Conservation (phyloP, 129 eudicot species). For the Logfia minima region DNA sequence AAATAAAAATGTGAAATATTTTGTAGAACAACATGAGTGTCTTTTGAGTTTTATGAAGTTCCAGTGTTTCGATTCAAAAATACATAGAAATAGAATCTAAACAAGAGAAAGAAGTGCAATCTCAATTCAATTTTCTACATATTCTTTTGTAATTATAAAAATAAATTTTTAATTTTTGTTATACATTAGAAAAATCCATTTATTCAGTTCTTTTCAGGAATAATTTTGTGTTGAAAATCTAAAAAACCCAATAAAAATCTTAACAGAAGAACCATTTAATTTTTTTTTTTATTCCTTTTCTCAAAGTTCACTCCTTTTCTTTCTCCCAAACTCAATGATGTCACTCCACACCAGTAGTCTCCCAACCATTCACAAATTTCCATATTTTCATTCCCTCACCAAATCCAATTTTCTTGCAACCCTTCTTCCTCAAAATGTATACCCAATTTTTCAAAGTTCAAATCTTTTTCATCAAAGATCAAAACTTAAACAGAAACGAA, state of each 20-base stretch:
- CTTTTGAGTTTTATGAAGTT: too few relatives aligned
- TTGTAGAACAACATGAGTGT: too few relatives aligned
- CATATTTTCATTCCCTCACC: conserved; percentile 29
- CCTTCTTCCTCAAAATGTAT: conserved; percentile 19
- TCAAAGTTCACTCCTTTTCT: not conserved
- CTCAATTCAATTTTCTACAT: too few relatives aligned
- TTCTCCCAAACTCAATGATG: not conserved
- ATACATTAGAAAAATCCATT: too few relatives aligned
- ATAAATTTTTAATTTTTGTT: too few relatives aligned
- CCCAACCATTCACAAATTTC: conserved; percentile 20
- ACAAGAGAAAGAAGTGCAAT: too few relatives aligned
- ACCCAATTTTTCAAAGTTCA: conserved; percentile 35
- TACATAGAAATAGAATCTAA: too few relatives aligned
- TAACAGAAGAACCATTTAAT: not conserved
- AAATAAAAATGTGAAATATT: too few relatives aligned
- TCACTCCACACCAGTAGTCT: conserved; percentile 34
- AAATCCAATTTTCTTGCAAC: conserved; percentile 38
- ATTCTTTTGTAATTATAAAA: too few relatives aligned
- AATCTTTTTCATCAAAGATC: conserved; percentile 22
- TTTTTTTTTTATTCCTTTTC: too few relatives aligned
- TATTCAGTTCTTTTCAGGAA: too few relatives aligned
- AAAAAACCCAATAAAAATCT: not conserved
- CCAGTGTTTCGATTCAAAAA: too few relatives aligned
- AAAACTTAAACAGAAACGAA: conserved; percentile 20
- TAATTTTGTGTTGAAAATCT: not conserved